phyloP scores from a whole-genome alignment of 306 rosid species.

The Cicer bijugum region DNA sequence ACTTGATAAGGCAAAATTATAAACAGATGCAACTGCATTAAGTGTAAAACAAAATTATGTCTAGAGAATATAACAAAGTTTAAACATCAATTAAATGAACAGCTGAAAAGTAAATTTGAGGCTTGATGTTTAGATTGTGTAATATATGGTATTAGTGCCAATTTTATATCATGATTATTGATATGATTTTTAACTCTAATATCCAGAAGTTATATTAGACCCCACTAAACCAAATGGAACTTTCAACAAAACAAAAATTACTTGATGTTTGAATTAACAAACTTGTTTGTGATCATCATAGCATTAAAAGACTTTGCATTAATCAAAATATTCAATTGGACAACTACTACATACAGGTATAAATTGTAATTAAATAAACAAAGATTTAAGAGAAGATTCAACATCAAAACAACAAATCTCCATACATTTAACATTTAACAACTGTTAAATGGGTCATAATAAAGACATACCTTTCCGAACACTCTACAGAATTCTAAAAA shows the following conservation, averaged over 20 bases:
- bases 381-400: neutral
- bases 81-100: conserved; percentile 15
- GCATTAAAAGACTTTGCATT: neutral
- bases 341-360: neutral
- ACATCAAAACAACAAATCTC: neutral
- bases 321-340: neutral
- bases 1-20: neutral
- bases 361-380: conserved; percentile 17
- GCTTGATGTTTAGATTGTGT: neutral
- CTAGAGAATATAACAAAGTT: conserved; percentile 10
- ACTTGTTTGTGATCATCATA: neutral
- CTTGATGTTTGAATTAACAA: neutral
- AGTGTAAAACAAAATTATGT: conserved; percentile 11
- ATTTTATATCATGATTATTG: neutral
- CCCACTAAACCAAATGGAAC: neutral
- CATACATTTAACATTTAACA: neutral
- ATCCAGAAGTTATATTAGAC: neutral
- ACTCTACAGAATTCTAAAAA: conserved; percentile 73
- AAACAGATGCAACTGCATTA: conserved; percentile 7
- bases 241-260: neutral
- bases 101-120: conserved; percentile 12
- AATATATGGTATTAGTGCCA: neutral
- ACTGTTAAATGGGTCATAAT: neutral
- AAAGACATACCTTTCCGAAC: conserved; percentile 70
- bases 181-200: neutral